Base-by-base conservation (phyloP, 2,329 filamentous ascomycete genomes). In the Fusarium fracticaudum region DNA sequence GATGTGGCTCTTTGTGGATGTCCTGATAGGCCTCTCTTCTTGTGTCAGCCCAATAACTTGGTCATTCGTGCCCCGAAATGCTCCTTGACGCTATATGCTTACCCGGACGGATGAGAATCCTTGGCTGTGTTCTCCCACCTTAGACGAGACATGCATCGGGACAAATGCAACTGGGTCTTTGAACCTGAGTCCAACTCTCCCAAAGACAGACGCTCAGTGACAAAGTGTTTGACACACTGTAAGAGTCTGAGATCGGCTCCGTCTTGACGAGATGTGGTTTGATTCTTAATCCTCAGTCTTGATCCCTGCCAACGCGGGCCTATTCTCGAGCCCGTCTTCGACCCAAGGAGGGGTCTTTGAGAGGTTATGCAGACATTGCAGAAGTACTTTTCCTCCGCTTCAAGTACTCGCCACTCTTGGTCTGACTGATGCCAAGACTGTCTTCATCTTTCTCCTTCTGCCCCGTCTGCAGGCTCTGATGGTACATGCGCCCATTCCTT, bases 61-160 rank as follows among this genome's bases (percentile, higher is more conserved):
- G 24, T 38, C 63, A 51, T 51, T 64, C 22, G 8, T 55, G 38
- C 13, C 18, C 40, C 50, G 26, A 31, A 33, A n/a, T 37, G 35
- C 37, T 47, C 40, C 38, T 43, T 45, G 38, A 14, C 26, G 22
- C 24, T 41, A 35, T 22, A 26, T 22, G 31, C 35, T 62, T 38
- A 29, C 57, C 33, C 31, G 35, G 26, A 50, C n/a, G 47, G 29
- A 31, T 41, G 31, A 43, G 35, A 50, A 57, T 51, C 60, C 64
- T n/a, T 50, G n/a, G 26, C 33, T 43, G 31, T 35, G 15, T 43
- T 43, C 33, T 29, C 15, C 18, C 26, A 26, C 31, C 44, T 44
- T 72, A 74, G 55, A 74, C 71, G 71, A 74, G 35, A 69, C 47
- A 9, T 74, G 71, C 71, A 62, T 69, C 37, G 35, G 26, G 24